Evolutionary conservation across 1,284 basidiomycete species (phyloP).

Genomic region (Heterobasidion occidentale): DNA sequence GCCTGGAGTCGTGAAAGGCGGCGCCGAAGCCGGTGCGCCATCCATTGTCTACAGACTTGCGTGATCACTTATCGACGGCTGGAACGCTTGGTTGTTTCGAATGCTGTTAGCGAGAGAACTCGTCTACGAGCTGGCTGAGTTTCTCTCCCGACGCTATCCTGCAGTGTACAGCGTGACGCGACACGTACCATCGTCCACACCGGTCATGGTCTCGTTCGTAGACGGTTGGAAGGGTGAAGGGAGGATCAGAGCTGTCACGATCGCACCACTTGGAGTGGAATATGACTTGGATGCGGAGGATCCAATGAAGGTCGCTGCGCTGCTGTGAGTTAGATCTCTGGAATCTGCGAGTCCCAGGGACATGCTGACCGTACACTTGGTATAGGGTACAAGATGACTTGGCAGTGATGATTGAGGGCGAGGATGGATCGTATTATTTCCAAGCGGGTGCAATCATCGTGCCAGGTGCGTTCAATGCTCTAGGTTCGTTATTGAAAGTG

Average conservation of each 20-base stretch:
- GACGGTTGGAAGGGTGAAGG: slow-evolving; percentile 45
- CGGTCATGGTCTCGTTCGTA: slow-evolving; percentile 7
- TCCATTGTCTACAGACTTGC: neutral
- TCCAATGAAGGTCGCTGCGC: slow-evolving; percentile 52
- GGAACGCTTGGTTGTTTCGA: neutral
- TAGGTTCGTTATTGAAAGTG: neutral
- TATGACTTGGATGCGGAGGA: slow-evolving; percentile 48
- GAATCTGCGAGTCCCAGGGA: neutral
- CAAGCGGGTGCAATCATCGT: slow-evolving; percentile 62
- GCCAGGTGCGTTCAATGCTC: slow-evolving; percentile 31
- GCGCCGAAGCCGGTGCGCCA: slow-evolving; percentile 1
- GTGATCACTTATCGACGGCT: neutral
- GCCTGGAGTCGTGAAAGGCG: slow-evolving; percentile 30
- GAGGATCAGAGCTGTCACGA: slow-evolving; percentile 44
- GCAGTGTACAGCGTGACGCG: slow-evolving; percentile 44
- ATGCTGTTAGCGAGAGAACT: slow-evolving; percentile 45
- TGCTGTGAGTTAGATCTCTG: slow-evolving; percentile 34
- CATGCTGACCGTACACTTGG: too few relatives aligned
- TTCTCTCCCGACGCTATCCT: slow-evolving; percentile 57
- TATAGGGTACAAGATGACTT: slow-evolving; percentile 62
- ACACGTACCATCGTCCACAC: slow-evolving; percentile 16
- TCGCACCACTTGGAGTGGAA: slow-evolving; percentile 40
- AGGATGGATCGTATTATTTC: slow-evolving; percentile 59
- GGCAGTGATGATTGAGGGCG: slow-evolving; percentile 71
- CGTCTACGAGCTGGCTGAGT: slow-evolving; percentile 59